Evolutionary conservation across 1,139 yeast genomes (phyloP).

Genomic region (Suhomyces coccinellae): DNA sequence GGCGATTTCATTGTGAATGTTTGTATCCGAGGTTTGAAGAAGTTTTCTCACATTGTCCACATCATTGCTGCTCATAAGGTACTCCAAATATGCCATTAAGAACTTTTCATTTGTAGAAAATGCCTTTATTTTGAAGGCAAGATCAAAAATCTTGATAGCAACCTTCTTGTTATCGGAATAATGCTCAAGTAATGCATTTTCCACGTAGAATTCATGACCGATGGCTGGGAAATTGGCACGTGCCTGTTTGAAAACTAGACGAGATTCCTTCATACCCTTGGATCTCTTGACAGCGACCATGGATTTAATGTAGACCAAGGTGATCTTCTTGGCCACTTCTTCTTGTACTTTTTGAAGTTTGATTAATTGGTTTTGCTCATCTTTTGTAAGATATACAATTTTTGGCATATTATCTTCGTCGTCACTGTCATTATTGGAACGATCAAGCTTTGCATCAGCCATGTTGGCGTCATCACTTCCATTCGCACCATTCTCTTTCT

Average conservation of each 20-base stretch:
- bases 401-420: slow-evolving; percentile 17
- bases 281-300: slow-evolving; percentile 63
- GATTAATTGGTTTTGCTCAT: slow-evolving; percentile 28
- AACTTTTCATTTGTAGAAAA: slow-evolving; percentile 61
- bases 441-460: slow-evolving; percentile 11
- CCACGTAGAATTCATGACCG: slow-evolving; percentile 76
- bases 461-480: slow-evolving; percentile 14
- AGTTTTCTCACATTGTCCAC: slow-evolving; percentile 80
- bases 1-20: slow-evolving; percentile 38
- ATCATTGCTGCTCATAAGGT: slow-evolving; percentile 70
- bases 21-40: slow-evolving; percentile 59
- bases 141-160: slow-evolving; percentile 75
- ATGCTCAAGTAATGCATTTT: slow-evolving; percentile 81
- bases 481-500: slow-evolving; percentile 15
- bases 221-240: slow-evolving; percentile 50
- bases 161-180: slow-evolving; percentile 64
- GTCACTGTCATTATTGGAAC: slow-evolving; percentile 16
- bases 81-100: slow-evolving; percentile 69
- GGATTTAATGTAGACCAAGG: slow-evolving; percentile 53
- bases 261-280: slow-evolving; percentile 70
- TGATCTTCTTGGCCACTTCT: slow-evolving; percentile 38
- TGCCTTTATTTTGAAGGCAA: slow-evolving; percentile 60
- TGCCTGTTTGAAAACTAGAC: slow-evolving; percentile 64
- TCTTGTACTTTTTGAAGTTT: slow-evolving; percentile 22
- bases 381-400: slow-evolving; percentile 23